Evolutionary conservation across 805 yeast species (phyloP).

Genomic region (Brettanomyces naardenensis): DNA sequence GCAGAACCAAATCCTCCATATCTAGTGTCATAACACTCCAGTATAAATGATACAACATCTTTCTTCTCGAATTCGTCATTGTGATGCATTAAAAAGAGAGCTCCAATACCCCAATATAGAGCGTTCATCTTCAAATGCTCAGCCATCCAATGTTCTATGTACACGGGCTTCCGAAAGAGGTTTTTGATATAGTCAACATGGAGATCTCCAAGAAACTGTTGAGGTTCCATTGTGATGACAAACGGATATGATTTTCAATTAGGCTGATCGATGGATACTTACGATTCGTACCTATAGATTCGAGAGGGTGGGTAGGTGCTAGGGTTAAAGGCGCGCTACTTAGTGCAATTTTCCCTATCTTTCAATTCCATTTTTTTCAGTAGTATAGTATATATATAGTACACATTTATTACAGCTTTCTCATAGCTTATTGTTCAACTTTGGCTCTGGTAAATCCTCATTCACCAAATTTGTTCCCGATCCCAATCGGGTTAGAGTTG

Average conservation of each 20-base stretch:
- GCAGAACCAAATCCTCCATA: slow-evolving; percentile 86
- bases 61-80: slow-evolving; percentile 48
- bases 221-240: no score
- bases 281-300: no score
- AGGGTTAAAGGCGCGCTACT: no score
- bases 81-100: slow-evolving; percentile 53
- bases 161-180: slow-evolving; percentile 46
- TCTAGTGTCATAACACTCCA: slow-evolving; percentile 49
- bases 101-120: slow-evolving; percentile 89
- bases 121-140: slow-evolving; percentile 91
- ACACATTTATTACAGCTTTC: no score
- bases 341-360: no score
- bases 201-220: slow-evolving; percentile 17
- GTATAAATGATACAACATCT: slow-evolving; percentile 62
- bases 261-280: no score
- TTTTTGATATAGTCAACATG: slow-evolving; percentile 52
- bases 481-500: background rate
- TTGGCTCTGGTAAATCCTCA: slow-evolving; percentile 10
- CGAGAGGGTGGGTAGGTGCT: no score
- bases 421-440: slow-evolving; percentile 14
- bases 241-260: no score
- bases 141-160: slow-evolving; percentile 76
- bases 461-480: slow-evolving; percentile 1
- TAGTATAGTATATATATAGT: slow-evolving; percentile 1
- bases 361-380: no score